phyloP scores from a whole-genome alignment of 768 basidiomycete genomes.

The Epithele typhae region DNA sequence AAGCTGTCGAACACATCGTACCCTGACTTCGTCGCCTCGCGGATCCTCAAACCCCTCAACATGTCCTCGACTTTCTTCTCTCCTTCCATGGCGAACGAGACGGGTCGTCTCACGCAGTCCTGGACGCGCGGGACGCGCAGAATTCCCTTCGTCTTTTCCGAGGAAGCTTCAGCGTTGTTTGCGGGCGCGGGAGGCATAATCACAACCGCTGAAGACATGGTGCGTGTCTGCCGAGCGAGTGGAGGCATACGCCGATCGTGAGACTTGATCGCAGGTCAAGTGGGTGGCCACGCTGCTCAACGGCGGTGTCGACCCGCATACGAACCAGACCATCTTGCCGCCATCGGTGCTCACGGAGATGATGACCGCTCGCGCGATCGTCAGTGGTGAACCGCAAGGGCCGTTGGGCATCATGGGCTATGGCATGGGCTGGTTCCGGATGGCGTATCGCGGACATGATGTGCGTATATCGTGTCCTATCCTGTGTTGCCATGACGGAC shows the following conservation, averaged over 20 bases:
- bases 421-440: conserved; percentile 39
- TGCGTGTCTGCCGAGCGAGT: conserved; percentile 7
- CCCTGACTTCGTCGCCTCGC: conserved; percentile 36
- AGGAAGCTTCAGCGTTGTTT: conserved; percentile 13
- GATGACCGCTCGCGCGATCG: conserved; percentile 29
- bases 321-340: conserved; percentile 32
- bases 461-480: conserved; percentile 19
- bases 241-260: not conserved
- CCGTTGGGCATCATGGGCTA: conserved; percentile 32
- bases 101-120: conserved; percentile 30
- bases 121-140: conserved; percentile 31
- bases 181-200: conserved; percentile 43
- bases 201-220: conserved; percentile 40
- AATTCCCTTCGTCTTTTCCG: conserved; percentile 28
- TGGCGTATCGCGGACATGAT: conserved; percentile 37
- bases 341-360: conserved; percentile 23
- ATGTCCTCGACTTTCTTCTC: conserved; percentile 40
- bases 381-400: conserved; percentile 4
- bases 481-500: not conserved
- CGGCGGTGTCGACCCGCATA: conserved; percentile 26
- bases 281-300: conserved; percentile 37
- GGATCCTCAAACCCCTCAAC: conserved; percentile 36
- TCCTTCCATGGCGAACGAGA: conserved; percentile 25
- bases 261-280: conserved; percentile 25
- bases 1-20: conserved; percentile 31